phyloP scores from a whole-genome alignment of 495 filamentous ascomycete genomes.

The Usnea hakonensis region DNA sequence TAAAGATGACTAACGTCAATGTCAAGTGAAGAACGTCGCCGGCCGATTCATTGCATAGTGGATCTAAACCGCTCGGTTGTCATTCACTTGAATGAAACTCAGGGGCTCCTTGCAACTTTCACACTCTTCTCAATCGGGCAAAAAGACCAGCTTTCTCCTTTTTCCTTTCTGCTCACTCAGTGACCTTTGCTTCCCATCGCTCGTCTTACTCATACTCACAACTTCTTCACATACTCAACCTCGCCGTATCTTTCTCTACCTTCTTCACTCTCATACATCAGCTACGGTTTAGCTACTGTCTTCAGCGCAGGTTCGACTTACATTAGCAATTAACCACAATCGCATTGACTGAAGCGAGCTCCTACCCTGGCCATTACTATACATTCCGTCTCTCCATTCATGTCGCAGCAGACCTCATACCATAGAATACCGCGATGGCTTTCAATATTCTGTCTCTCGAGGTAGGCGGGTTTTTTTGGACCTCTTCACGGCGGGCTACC shows the following conservation, averaged over 20 bases:
- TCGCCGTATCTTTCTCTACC: not conserved
- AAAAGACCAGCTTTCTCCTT: constrained; percentile 5
- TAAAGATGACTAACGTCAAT: not conserved
- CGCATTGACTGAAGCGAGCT: not conserved
- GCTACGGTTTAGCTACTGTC: not conserved
- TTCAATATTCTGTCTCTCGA: constrained; percentile 8
- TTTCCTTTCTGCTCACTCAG: not conserved
- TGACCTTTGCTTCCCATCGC: not conserved
- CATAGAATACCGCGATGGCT: constrained; percentile 1
- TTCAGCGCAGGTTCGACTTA: not conserved
- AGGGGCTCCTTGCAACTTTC: constrained; percentile 1
- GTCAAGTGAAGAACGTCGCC: not conserved
- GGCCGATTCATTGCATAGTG: not conserved
- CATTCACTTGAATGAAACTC: constrained; percentile 1
- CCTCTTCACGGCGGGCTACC: not conserved
- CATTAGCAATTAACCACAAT: not conserved
- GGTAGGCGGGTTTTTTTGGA: not conserved
- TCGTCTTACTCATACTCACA: not conserved
- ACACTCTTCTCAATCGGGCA: not conserved
- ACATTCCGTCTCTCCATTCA: not conserved
- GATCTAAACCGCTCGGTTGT: not conserved
- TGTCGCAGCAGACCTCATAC: not conserved
- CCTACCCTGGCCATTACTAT: not conserved
- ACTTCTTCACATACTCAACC: not conserved
- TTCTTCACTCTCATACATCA: not conserved